Percentiles rank a stretch among this genome's conserved stretches.
These are phyloP conservation scores for Vitis hybrid DNA, from an alignment of 177 flowering plant genomes.

Conservation along the genomic window DNA sequence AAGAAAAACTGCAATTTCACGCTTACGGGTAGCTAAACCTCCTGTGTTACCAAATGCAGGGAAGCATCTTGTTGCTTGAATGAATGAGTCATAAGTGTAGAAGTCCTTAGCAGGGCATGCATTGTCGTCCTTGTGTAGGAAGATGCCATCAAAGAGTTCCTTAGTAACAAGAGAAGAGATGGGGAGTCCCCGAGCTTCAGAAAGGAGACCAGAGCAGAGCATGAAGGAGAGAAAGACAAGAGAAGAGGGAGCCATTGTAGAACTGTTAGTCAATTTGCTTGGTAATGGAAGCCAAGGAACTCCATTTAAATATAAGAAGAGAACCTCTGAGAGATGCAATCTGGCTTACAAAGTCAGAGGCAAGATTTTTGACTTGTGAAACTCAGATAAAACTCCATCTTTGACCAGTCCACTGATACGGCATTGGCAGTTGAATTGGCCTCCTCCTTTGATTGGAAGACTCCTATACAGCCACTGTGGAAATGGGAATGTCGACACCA, in stretches of 20 bases:
- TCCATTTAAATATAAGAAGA: not conserved
- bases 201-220: conserved; percentile 5
- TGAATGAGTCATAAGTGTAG: conserved; percentile 35
- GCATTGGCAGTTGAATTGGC: not conserved
- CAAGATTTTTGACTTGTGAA: not conserved
- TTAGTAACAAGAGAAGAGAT: conserved; percentile 20
- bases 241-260: conserved; percentile 8
- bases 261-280: too few relatives aligned
- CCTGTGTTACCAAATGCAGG: conserved; percentile 35
- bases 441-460: not conserved
- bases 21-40: conserved; percentile 17
- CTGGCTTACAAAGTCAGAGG: not conserved
- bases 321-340: not conserved
- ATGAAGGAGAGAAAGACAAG: not conserved
- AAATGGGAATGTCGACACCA: conserved; percentile 7
- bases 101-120: conserved; percentile 45
- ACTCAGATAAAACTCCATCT: not conserved
- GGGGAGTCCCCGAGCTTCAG: conserved; percentile 3
- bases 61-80: conserved; percentile 26
- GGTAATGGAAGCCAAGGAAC: not conserved
- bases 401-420: conserved; percentile 2
- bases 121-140: conserved; percentile 39
- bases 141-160: conserved; percentile 23
- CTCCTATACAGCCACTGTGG: not conserved
- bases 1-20: conserved; percentile 45